These are phyloP conservation scores for Talaromyces sp. DNA, from an alignment of 2,329 filamentous ascomycete species.

Conservation along the genomic window DNA sequence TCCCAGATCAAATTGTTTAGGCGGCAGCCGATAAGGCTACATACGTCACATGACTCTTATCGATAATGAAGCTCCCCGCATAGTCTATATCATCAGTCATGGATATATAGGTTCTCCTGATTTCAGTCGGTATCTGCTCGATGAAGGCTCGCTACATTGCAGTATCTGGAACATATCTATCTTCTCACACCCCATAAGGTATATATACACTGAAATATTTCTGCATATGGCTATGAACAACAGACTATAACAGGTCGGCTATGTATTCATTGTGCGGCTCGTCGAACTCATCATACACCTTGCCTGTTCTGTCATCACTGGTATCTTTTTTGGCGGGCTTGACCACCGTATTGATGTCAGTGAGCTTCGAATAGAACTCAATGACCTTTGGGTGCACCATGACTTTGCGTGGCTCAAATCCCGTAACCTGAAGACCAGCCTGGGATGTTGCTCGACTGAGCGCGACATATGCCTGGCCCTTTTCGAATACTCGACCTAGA, in stretches of 20 bases:
- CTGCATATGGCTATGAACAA: not conserved
- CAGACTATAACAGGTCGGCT: conserved; percentile 13
- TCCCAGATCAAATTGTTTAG: conserved; percentile 5
- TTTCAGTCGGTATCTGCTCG: not conserved
- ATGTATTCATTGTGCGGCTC: conserved; percentile 39
- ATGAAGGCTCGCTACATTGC: not conserved
- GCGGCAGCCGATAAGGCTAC: conserved; percentile 5
- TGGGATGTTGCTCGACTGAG: conserved; percentile 88
- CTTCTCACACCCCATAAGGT: not conserved
- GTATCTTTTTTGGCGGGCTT: conserved; percentile 31
- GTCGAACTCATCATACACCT: conserved; percentile 43
- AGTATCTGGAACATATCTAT: not conserved
- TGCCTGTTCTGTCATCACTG: conserved; percentile 23
- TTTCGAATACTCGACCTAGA: conserved; percentile 87
- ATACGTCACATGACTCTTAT: conserved; percentile 18
- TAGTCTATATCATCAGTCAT: not conserved
- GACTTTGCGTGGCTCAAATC: conserved; percentile 86
- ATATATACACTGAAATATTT: not conserved
- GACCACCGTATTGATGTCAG: conserved; percentile 61
- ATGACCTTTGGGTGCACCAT: conserved; percentile 89
- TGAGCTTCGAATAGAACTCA: conserved; percentile 78
- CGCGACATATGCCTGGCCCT: conserved; percentile 95
- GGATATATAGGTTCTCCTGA: not conserved
- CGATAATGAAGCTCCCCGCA: conserved; percentile 16
- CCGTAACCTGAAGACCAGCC: conserved; percentile 77